Percentiles rank a stretch among this genome's conserved stretches.
Evolutionary conservation across 1,284 basidiomycete genomes (phyloP).

Genomic region (Trichosporon asahii): DNA sequence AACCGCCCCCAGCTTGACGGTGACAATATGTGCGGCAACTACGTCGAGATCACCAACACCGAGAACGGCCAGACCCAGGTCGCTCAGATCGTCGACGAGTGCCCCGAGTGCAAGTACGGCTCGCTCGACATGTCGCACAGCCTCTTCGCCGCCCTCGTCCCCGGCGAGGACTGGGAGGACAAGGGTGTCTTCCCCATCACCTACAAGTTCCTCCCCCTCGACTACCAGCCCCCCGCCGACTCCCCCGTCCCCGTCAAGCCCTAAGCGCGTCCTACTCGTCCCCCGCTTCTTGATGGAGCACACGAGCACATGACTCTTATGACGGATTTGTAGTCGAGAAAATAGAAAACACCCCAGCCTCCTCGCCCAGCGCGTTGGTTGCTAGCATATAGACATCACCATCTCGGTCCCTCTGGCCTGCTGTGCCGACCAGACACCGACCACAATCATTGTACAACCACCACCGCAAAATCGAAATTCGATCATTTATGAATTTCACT

Average conservation of each 20-base stretch:
- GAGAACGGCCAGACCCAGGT: conserved; percentile 59
- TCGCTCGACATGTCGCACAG: conserved; percentile 54
- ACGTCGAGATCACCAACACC: conserved; percentile 64
- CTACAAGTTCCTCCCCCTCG: conserved; percentile 7
- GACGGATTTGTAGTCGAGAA: not conserved
- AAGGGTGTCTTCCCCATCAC: conserved; percentile 47
- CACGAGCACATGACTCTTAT: not conserved
- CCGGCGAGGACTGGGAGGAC: conserved; percentile 29
- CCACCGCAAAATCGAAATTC: not conserved
- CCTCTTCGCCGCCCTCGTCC: conserved; percentile 48
- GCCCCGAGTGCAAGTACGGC: conserved; percentile 52
- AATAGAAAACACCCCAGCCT: not conserved
- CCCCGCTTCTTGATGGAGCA: not conserved
- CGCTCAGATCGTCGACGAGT: conserved; percentile 59
- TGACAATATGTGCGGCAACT: conserved; percentile 52
- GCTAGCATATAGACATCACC: not conserved
- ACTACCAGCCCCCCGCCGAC: not conserved
- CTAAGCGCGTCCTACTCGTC: not conserved
- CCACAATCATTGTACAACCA: not conserved
- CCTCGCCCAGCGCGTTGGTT: not conserved
- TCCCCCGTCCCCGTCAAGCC: no score
- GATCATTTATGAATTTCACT: not conserved
- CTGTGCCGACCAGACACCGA: not conserved
- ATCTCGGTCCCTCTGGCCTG: not conserved
- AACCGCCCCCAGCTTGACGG: conserved; percentile 35